Evolutionary conservation across 2,329 filamentous ascomycete genomes (phyloP).

Genomic region (Curvularia sp.): DNA sequence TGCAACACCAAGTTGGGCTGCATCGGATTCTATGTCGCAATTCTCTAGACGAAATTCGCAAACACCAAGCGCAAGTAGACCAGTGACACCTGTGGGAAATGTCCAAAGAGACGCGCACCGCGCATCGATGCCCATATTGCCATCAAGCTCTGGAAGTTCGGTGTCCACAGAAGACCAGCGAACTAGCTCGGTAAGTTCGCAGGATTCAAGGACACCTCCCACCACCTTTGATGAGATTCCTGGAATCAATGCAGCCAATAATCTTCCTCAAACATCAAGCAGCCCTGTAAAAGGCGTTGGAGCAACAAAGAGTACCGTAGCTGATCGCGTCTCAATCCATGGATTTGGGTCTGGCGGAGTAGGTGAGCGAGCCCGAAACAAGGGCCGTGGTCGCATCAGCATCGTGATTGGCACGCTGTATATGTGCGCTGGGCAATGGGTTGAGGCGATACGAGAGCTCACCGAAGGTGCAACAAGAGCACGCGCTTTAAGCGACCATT

Average conservation of each 20-base stretch:
- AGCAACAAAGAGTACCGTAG: constrained; percentile 63
- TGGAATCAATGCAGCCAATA: constrained; percentile 46
- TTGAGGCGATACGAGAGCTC: constrained; percentile 83
- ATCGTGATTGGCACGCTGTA: constrained; percentile 86
- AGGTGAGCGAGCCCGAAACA: constrained; percentile 79
- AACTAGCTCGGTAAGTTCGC: constrained; percentile 35
- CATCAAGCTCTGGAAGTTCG: constrained; percentile 45
- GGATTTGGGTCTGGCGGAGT: constrained; percentile 71
- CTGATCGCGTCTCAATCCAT: constrained; percentile 67
- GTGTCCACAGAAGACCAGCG: constrained; percentile 38
- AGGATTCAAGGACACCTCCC: constrained; percentile 45
- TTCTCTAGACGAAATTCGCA: constrained; percentile 45
- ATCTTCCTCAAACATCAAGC: constrained; percentile 51
- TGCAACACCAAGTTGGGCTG: constrained; percentile 41
- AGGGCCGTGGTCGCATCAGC: constrained; percentile 78
- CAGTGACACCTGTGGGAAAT: constrained; percentile 44
- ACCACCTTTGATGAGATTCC: constrained; percentile 60
- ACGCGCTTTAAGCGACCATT: constrained; percentile 81
- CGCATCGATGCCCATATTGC: constrained; percentile 80
- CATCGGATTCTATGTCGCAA: constrained; percentile 34
- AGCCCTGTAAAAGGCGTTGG: constrained; percentile 45
- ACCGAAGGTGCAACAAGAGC: constrained; percentile 79
- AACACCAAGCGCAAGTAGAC: constrained; percentile 32
- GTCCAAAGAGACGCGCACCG: constrained; percentile 69
- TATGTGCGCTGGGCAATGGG: constrained; percentile 88